Evolutionary conservation across 73 alveolate species (phyloP).

Genomic region (Paramecium primaurelia): DNA sequence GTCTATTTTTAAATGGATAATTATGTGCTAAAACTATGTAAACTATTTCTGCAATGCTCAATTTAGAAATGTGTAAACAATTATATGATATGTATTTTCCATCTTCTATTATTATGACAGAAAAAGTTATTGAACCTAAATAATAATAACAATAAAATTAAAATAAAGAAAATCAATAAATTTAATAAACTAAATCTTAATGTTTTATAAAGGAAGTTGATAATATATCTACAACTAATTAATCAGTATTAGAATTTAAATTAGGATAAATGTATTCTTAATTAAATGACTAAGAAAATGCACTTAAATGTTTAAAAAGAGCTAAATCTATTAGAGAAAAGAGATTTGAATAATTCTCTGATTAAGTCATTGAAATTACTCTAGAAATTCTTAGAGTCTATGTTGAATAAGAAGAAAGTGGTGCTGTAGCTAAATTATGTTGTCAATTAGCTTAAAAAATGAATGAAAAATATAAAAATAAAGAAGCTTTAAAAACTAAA

Average conservation of each 20-base stretch:
- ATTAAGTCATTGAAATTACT: not conserved
- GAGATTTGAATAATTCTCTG: slow-evolving; percentile 3
- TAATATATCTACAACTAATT: not conserved
- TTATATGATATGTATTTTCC: slow-evolving; percentile 15
- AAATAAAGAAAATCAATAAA: not conserved
- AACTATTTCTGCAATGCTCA: not conserved
- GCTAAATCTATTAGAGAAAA: not conserved
- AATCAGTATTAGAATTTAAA: not conserved
- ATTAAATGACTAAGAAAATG: slow-evolving; percentile 8
- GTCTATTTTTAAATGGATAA: slow-evolving; percentile 9
- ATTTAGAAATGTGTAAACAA: slow-evolving; percentile 25
- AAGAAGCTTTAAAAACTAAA: not conserved
- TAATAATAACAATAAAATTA: not conserved
- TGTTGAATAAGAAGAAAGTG: slow-evolving; percentile 8
- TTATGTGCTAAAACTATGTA: not conserved
- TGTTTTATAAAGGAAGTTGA: not conserved
- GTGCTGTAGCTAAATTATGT: not conserved
- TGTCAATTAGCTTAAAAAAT: not conserved
- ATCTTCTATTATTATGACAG: not conserved
- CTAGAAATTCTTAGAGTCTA: not conserved
- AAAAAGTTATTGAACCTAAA: not conserved
- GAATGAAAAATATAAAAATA: not conserved
- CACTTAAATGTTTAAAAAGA: not conserved
- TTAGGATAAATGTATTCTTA: not conserved
- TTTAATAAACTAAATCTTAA: not conserved